Evolutionary conservation across 331 rosid genomes (phyloP), one percentile per base, ranked within the genome.

Genomic region (Phaseolus coccineus): DNA sequence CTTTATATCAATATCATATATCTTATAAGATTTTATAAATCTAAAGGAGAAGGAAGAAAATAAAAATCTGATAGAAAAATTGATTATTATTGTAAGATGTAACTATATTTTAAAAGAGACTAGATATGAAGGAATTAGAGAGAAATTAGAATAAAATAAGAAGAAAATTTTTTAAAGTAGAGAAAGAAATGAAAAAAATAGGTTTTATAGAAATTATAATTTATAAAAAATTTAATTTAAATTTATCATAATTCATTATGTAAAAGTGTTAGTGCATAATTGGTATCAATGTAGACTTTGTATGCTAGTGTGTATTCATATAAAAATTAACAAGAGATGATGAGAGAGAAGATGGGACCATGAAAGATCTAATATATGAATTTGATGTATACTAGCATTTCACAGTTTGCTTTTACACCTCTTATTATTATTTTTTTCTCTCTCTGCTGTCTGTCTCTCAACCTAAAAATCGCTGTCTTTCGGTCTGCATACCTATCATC

Each of bases 391-490:
- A 40, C 5, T 66, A 66, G 46, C 46, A 40, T 40, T 40, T 44
- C n/a, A 66, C 9, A 40, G 40, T 66, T 66, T 40, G 30, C 53
- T 22, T 66, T 66, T 40, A 15, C 53, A 40, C 19, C 52, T 19
- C 53, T 39, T 42, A 19, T 39, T 9, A 0, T 39, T 53, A 30
- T 9, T 5, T 10, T 19, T 55, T 11, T 78, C 69, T 64, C 75
- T 79, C 71, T 55, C 50, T 24, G 13, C 84, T 81, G 73, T 82
- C 74, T 81, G 65, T 82, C 74, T 84, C 80, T 84, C 85, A 77
- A 77, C 89, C 90, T 75, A 88, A 88, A 89, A 69, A 83, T 86
- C 88, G 86, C 92, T 86, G 92, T 90, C 91, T 86, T 82, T 84
- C 81, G 80, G 88, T 84, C 80, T 83, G 85, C 79, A 87, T 78